Base-by-base conservation (phyloP, 495 filamentous ascomycete species). In the Podospora sp. region DNA sequence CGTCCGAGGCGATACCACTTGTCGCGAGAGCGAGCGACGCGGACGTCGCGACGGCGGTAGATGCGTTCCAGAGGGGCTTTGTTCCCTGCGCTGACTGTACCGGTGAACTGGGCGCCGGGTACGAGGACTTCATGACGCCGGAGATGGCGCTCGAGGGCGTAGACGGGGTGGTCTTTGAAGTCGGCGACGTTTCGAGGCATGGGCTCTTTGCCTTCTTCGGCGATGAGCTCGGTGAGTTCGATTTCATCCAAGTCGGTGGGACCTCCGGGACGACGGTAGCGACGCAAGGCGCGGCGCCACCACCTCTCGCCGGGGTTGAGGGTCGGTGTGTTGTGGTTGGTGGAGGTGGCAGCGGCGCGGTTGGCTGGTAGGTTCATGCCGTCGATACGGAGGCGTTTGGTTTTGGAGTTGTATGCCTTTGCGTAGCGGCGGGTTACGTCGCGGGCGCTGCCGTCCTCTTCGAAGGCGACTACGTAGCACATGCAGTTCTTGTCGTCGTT, bases 111-210 rank as follows among this genome's bases (percentile, higher is more conserved):
- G 53, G 88, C 91, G 0, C 88, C 90, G 53, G 88, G 84, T 14
- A 95, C 83, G 2, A 87, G 73, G 12, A 93, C 89, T 78, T 99
- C 91, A 70, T 95, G 89, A 21, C 88, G 84, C 58, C 86, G 88
- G n/a, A 99, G 78, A 79, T 98, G 93, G 53, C 96, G 83, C 70
- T 97, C 91, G 0, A 99, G 84, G 1, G 91, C 93, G 72, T 94
- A 97, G 55, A 92, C 78, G 0, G 96, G 96, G 77, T 99, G 95
- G 70, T 91, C 88, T 74, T 96, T 97, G 78, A 97, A 96, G 72
- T 98, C 94, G 53, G 88, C 86, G 20, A 97, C 86, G 69, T 93
- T 97, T 53, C 88, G 86, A 6, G 95, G 95, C 88, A 99, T 93
- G 5, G 91, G 90, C 72, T 99, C 95, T 12, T 83, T 80, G 0